Evolutionary conservation across 495 filamentous ascomycete genomes (phyloP).

Genomic region (Patellaria atrata): DNA sequence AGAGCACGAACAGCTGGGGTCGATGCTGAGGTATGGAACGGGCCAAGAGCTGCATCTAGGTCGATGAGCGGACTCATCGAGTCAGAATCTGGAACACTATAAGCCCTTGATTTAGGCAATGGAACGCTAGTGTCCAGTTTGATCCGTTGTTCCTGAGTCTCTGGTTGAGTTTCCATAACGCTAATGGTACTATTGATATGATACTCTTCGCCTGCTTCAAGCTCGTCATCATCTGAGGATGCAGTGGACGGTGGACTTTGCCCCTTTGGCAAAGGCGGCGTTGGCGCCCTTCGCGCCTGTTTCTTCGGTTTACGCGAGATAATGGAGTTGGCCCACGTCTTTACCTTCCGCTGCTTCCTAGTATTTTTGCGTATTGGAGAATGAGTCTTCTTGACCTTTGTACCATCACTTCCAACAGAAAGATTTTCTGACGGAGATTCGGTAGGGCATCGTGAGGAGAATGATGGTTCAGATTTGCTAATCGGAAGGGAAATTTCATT

Average conservation of each 20-base stretch:
- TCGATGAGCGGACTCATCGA: constrained; percentile 70
- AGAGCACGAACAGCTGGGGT: constrained; percentile 31
- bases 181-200: neutral
- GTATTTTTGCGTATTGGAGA: constrained; percentile 34
- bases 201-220: neutral
- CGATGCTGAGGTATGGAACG: constrained; percentile 60
- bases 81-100: constrained; percentile 42
- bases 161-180: neutral
- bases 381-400: constrained; percentile 13
- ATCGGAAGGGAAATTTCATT: constrained; percentile 2
- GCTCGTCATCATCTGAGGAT: constrained; percentile 14
- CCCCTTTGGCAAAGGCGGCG: constrained; percentile 8
- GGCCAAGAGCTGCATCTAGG: constrained; percentile 86
- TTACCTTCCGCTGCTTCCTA: constrained; percentile 67
- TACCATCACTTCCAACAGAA: no score
- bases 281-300: constrained; percentile 22
- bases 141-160: neutral
- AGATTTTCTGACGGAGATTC: no score
- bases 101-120: constrained; percentile 19
- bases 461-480: constrained; percentile 13
- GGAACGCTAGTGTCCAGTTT: constrained; percentile 16
- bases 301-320: constrained; percentile 50
- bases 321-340: constrained; percentile 66
- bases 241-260: constrained; percentile 11
- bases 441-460: constrained; percentile 1